Conservation (phyloP, 1,284 basidiomycete species). For the Cutaneotrichosporon sp. region DNA sequence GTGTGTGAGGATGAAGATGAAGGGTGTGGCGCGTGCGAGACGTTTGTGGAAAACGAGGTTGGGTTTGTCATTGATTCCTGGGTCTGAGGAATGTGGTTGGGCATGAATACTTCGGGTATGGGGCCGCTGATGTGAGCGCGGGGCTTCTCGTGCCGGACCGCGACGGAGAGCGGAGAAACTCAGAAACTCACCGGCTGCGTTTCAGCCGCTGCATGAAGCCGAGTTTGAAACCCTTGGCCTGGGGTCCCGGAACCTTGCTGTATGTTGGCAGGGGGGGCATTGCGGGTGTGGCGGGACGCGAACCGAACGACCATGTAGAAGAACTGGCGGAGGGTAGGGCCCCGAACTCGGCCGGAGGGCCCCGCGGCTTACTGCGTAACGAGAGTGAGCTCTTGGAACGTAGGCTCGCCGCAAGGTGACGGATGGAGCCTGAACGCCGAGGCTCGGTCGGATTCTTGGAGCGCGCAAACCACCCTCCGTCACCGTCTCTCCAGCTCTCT, state of each 20-base stretch:
- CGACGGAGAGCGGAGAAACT: not conserved
- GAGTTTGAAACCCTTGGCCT: not conserved
- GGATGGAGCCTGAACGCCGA: not conserved
- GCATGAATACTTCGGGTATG: not conserved
- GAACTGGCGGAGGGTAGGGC: not conserved
- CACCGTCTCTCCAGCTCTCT: not conserved
- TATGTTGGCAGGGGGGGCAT: not conserved
- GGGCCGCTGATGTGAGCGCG: not conserved
- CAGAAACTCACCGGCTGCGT: not conserved
- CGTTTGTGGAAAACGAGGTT: not conserved
- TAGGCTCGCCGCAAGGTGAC: not conserved
- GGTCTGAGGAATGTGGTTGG: not conserved
- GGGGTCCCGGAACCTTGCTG: not conserved
- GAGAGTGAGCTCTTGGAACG: not conserved
- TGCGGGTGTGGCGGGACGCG: not conserved
- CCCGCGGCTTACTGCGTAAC: not conserved
- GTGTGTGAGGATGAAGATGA: not conserved
- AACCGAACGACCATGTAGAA: slow-evolving; percentile 1
- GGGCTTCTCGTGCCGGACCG: not conserved
- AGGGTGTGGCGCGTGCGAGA: not conserved
- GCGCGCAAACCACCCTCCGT: not conserved
- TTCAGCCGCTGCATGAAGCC: not conserved
- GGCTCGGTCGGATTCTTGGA: not conserved
- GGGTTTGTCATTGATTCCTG: not conserved
- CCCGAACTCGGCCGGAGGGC: not conserved